Conservation (phyloP, 257 asterid species). For the Cynanchum wilfordii region DNA sequence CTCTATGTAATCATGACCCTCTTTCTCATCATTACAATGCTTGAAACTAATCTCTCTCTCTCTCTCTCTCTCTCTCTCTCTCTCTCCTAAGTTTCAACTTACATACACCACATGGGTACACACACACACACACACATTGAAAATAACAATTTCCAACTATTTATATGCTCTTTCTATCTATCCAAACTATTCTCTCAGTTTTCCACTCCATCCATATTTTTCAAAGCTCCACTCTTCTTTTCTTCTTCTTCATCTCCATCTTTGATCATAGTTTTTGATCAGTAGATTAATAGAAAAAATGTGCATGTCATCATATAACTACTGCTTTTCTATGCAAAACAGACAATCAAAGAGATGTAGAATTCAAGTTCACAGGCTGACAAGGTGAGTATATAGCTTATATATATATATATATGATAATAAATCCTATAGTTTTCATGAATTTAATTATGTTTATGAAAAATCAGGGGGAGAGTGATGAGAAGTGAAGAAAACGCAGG, state of each 20-base stretch:
- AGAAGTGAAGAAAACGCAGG: conserved; percentile 27
- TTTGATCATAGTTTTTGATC: background rate
- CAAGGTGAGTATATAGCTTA: conserved; percentile 15
- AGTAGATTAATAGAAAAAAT: conserved; percentile 6
- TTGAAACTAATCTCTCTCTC: conserved; percentile 30
- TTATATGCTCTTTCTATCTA: conserved; percentile 18
- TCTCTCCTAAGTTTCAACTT: background rate
- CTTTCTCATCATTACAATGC: conserved; percentile 46
- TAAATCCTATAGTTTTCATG: too few species aligned
- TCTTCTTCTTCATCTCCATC: background rate
- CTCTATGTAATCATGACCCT: conserved; percentile 39
- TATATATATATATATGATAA: too few species aligned
- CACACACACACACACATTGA: conserved; percentile 21
- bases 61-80: background rate
- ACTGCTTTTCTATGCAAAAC: conserved; percentile 18
- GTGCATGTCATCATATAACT: conserved; percentile 24
- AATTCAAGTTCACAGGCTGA: conserved; percentile 25
- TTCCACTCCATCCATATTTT: conserved; percentile 6
- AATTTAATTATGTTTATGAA: background rate
- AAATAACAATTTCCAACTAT: conserved; percentile 32
- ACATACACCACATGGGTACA: conserved; percentile 24
- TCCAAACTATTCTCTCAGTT: conserved; percentile 8
- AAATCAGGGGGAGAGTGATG: background rate
- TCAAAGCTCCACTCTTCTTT: background rate
- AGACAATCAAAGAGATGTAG: conserved; percentile 24